phyloP scores from a whole-genome alignment of 495 filamentous ascomycete species.

The Evansstolkia leycettana region DNA sequence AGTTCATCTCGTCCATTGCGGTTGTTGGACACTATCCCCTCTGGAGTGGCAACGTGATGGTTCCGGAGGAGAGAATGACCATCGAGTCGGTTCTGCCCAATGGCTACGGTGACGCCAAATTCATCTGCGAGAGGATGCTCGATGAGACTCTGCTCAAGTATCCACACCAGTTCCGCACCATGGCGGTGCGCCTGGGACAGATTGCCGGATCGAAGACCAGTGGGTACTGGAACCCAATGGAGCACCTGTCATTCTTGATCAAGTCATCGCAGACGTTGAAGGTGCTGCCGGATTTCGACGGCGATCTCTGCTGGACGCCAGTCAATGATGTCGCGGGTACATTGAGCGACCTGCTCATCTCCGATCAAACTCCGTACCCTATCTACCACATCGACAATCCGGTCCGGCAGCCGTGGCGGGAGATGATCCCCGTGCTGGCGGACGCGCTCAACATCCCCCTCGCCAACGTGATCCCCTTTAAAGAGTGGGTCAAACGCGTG shows the following conservation, averaged over 20 bases:
- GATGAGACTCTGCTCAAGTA: slow-evolving; percentile 33
- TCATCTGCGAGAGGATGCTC: slow-evolving; percentile 36
- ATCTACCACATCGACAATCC: slow-evolving; percentile 49
- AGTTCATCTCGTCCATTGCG: slow-evolving; percentile 44
- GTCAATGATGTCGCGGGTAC: slow-evolving; percentile 32
- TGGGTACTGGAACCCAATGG: slow-evolving; percentile 41
- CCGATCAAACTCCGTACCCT: slow-evolving; percentile 13
- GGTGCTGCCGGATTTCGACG: slow-evolving; percentile 29
- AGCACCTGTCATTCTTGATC: slow-evolving; percentile 37
- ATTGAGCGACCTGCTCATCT: slow-evolving; percentile 24
- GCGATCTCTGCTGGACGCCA: slow-evolving; percentile 34
- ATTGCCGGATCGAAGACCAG: slow-evolving; percentile 33
- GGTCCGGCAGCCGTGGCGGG: slow-evolving; percentile 32
- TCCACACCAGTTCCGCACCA: slow-evolving; percentile 29
- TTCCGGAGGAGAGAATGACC: slow-evolving; percentile 15
- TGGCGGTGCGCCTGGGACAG: slow-evolving; percentile 35
- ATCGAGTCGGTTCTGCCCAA: slow-evolving; percentile 26
- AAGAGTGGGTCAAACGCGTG: slow-evolving; percentile 36
- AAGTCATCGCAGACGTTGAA: slow-evolving; percentile 38
- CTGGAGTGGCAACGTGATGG: slow-evolving; percentile 8
- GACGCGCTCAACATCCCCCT: slow-evolving; percentile 25
- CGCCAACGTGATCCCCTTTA: slow-evolving; percentile 26
- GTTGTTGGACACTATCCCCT: slow-evolving; percentile 33
- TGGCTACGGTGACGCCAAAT: slow-evolving; percentile 42
- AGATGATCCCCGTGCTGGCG: slow-evolving; percentile 28